phyloP scores from a whole-genome alignment of 2,329 filamentous ascomycete species.

The Septoria petroselini region DNA sequence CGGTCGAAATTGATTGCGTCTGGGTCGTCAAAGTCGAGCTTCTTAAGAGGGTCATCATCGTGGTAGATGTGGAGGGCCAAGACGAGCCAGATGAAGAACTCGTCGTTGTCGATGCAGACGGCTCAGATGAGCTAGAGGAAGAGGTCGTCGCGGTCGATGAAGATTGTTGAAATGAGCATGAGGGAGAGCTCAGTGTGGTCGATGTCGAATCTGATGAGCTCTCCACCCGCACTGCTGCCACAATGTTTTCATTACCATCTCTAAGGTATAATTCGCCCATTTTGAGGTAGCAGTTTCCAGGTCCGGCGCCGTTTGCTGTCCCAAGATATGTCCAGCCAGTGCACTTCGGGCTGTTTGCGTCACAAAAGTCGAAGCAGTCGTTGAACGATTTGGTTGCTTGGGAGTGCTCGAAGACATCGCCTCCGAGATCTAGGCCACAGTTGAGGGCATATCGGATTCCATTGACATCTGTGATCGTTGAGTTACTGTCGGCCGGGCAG shows the following conservation, averaged over 20 bases:
- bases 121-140: background rate
- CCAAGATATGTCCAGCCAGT: constrained; percentile 7
- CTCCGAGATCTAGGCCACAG: constrained; percentile 2
- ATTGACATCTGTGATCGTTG: constrained; percentile 2
- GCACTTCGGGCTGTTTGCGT: background rate
- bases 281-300: constrained; percentile 6
- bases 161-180: no score
- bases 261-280: constrained; percentile 1
- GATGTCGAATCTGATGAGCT: background rate
- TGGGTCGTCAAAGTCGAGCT: background rate
- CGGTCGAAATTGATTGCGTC: background rate
- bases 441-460: constrained; percentile 1
- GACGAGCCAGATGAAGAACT: no score
- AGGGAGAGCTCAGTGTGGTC: no score
- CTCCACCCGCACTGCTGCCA: constrained; percentile 3
- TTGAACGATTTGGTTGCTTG: constrained; percentile 1
- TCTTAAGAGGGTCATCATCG: background rate
- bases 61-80: background rate
- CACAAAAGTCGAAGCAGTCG: constrained; percentile 8
- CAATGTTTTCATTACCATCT: background rate
- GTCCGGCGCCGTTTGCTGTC: background rate
- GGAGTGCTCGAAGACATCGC: background rate
- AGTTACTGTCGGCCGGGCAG: background rate
- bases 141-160: background rate
- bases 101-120: no score